phyloP scores from a whole-genome alignment of 164 flowering plant species.

The Tetrastigma voinierianum region DNA sequence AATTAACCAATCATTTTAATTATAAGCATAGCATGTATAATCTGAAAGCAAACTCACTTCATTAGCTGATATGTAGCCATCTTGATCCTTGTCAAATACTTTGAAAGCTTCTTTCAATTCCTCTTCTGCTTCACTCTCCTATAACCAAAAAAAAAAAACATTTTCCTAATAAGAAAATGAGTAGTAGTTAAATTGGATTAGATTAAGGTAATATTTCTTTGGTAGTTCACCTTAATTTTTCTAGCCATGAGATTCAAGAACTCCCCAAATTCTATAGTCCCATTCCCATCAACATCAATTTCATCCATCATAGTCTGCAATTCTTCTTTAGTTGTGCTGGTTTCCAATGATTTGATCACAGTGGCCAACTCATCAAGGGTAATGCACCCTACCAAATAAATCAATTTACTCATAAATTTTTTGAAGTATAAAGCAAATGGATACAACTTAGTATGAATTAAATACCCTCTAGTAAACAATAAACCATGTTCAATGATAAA shows the following conservation, averaged over 20 bases:
- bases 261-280: conserved; percentile 55
- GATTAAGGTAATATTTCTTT: too few relatives aligned
- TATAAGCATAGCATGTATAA: too few relatives aligned
- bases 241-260: conserved; percentile 57
- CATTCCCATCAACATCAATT: conserved; percentile 50
- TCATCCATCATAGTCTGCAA: conserved; percentile 46
- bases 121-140: conserved; percentile 55
- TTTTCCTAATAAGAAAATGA: too few relatives aligned
- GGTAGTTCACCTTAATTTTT: conserved; percentile 44
- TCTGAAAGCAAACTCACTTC: conserved; percentile 32
- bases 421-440: neutral
- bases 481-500: too few relatives aligned
- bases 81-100: conserved; percentile 58
- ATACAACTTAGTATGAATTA: too few relatives aligned
- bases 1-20: too few relatives aligned
- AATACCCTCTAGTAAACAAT: too few relatives aligned
- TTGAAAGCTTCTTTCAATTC: conserved; percentile 59
- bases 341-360: conserved; percentile 41
- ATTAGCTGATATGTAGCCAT: conserved; percentile 50
- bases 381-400: conserved; percentile 39
- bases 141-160: neutral
- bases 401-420: neutral
- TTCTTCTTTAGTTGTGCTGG: conserved; percentile 47
- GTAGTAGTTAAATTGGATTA: too few relatives aligned
- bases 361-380: conserved; percentile 45